Base-by-base conservation (phyloP, 2,329 filamentous ascomycete species). In the Scedosporium boydii region DNA sequence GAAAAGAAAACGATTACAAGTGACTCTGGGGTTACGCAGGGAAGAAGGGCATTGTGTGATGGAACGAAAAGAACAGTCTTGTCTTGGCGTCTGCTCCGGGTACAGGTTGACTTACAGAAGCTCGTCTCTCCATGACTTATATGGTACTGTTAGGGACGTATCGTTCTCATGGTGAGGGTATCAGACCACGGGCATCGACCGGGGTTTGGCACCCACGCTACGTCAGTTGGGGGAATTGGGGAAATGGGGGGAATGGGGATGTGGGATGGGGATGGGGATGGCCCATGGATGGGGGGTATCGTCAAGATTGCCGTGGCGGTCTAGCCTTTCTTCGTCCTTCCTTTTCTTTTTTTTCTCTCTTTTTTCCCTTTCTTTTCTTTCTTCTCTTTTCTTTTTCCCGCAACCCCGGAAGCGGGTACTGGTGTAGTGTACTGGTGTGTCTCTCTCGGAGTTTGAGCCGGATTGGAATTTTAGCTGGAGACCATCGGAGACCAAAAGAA, bases 71-170 rank as follows among this genome's bases (percentile, higher is more conserved):
- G 26, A n/a, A 41, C 29, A 48, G 5, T 46, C 18, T 34, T 34
- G 5, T 46, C 18, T 34, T 34, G 6, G 29, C 29, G 29, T 26
- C 4, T 34, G 14, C 27, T 18, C 42, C 44, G 12, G 29, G 38
- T 26, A 16, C 27, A 29, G 6, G 27, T 29, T 29, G 10, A 53
- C 70, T 70, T 64, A 75, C 74, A 70, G 71, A 70, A 67, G 74
- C 74, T 73, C 70, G 71, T 69, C 68, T 72, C 67, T 76, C 74
- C 74, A 76, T 76, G 63, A 58, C 68, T 65, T 48, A 44, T 21
- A 21, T 26, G 23, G 60, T 14, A 16, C 21, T 14, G n/a, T 14
- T 53, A 56, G 46, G 44, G 21, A 34, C 27, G 34, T 23, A 56
- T 14, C 23, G n/a, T 23, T 61, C 48, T 26, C 59, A 34, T 61